Conservation (phyloP, 2,329 filamentous ascomycete species). For the Bipolaris bicolor region DNA sequence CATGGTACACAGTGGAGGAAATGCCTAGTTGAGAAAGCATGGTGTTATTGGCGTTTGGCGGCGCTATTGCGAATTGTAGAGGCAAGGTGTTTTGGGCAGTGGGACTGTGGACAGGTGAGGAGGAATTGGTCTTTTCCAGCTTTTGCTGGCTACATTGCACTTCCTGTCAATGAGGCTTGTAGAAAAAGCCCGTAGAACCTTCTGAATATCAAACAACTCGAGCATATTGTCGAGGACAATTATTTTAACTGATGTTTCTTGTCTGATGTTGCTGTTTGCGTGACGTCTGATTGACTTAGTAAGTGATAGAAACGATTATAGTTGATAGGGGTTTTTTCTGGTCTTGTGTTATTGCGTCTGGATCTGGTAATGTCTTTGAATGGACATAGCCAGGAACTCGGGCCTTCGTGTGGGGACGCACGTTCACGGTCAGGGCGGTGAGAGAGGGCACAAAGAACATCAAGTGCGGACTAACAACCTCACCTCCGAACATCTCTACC, state of each 20-base stretch:
- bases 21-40: slow-evolving; percentile 11
- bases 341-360: not conserved
- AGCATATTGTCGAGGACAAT: slow-evolving; percentile 10
- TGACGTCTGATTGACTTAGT: not conserved
- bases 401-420: slow-evolving; percentile 6
- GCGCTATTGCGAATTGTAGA: slow-evolving; percentile 6
- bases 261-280: not conserved
- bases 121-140: not conserved
- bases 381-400: not conserved
- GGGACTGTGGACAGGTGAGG: not conserved
- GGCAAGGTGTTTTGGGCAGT: not conserved
- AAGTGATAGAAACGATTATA: no score
- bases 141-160: slow-evolving; percentile 7
- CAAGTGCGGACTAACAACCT: slow-evolving; percentile 12
- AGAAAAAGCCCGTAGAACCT: slow-evolving; percentile 15
- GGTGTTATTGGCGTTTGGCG: slow-evolving; percentile 19
- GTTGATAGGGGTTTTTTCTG: not conserved
- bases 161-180: slow-evolving; percentile 1
- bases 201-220: slow-evolving; percentile 20
- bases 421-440: slow-evolving; percentile 22
- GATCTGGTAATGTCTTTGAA: not conserved
- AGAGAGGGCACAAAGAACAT: slow-evolving; percentile 27
- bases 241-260: not conserved
- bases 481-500: slow-evolving; percentile 17
- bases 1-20: slow-evolving; percentile 6